Conservation (phyloP, 2,329 filamentous ascomycete species). For the Ophiostoma populinum region DNA sequence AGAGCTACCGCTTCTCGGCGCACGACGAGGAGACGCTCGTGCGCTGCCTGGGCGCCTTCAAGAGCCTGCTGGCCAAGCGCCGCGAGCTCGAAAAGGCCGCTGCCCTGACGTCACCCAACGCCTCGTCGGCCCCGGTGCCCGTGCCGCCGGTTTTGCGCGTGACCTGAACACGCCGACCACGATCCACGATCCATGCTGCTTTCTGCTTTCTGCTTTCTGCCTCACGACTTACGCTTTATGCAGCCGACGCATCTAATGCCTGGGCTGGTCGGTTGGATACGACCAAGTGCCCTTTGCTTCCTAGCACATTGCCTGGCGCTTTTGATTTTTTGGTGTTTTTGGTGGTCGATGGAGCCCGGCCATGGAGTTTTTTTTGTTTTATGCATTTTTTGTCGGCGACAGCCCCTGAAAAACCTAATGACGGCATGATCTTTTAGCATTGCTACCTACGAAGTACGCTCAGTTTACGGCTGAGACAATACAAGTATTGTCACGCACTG, state of each 20-base stretch:
- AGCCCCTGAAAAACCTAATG: conserved; percentile 1
- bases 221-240: too few species aligned
- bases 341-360: too few species aligned
- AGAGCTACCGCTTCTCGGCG: conserved; percentile 61
- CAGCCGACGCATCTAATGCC: too few species aligned
- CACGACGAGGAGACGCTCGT: conserved; percentile 67
- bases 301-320: neutral
- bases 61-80: conserved; percentile 62
- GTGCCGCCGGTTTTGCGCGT: too few species aligned
- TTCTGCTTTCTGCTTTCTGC: too few species aligned
- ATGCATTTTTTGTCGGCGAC: neutral
- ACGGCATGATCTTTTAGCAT: neutral
- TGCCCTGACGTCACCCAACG: neutral
- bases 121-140: too few species aligned
- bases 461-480: too few species aligned
- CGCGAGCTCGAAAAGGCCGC: conserved; percentile 29
- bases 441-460: conserved; percentile 12
- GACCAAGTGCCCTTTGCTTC: too few species aligned
- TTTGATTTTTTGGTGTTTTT: conserved; percentile 8
- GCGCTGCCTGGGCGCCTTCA: conserved; percentile 76
- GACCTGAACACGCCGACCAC: too few species aligned
- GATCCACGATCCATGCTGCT: too few species aligned
- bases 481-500: too few species aligned
- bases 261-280: too few species aligned
- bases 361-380: neutral